phyloP scores from a whole-genome alignment of 176 grass and related monocot genomes.

The Cenchrus fungigraminus region DNA sequence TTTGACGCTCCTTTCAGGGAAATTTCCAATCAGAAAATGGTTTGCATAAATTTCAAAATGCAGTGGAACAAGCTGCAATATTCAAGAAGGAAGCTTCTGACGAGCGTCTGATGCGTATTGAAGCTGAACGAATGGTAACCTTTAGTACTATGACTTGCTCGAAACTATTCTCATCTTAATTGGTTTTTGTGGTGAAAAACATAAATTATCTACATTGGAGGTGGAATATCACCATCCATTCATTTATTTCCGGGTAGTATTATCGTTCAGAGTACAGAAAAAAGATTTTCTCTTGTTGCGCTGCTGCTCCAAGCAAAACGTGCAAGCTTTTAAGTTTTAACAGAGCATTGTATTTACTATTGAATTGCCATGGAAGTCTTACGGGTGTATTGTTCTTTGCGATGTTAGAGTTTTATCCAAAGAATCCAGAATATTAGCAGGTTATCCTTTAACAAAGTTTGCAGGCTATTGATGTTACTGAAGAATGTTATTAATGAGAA shows the following conservation, averaged over 20 bases:
- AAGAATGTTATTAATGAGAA: conserved; percentile 4
- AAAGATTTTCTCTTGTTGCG: not conserved
- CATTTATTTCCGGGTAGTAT: not conserved
- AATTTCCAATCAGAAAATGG: conserved; percentile 28
- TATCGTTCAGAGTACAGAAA: conserved; percentile 7
- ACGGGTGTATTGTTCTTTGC: not conserved
- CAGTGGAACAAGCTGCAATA: conserved; percentile 38
- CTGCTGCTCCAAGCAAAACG: not conserved
- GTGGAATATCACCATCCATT: conserved; percentile 6
- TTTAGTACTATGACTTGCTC: not conserved
- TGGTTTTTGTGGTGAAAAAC: not conserved
- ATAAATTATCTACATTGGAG: not conserved
- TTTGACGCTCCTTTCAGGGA: conserved; percentile 38
- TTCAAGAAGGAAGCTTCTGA: conserved; percentile 53
- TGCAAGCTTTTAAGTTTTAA: not conserved
- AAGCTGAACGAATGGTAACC: conserved; percentile 57
- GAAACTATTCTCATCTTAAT: not conserved
- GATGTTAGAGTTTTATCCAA: not conserved
- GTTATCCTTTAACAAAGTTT: not conserved
- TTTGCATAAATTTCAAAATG: conserved; percentile 33
- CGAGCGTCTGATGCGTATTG: conserved; percentile 50
- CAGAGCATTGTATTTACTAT: not conserved
- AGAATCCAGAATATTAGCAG: not conserved
- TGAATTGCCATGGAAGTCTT: not conserved
- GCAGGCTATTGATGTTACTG: conserved; percentile 4